Evolutionary conservation across 2,329 filamentous ascomycete genomes (phyloP).

Genomic region (Paecilomyces dactylethromorphus): DNA sequence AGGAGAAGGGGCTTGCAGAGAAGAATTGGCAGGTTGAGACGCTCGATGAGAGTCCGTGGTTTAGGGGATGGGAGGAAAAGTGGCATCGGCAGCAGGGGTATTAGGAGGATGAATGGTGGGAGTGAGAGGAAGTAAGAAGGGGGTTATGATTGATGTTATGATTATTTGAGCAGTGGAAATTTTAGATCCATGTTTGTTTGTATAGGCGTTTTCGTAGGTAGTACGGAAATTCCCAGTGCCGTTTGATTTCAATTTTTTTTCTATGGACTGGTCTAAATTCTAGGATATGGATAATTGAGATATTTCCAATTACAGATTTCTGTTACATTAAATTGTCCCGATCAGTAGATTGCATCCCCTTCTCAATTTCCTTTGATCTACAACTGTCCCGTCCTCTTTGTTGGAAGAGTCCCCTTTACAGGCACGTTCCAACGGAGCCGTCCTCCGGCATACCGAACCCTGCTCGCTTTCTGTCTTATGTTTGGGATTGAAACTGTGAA

Average conservation of each 20-base stretch:
- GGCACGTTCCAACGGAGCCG: background rate
- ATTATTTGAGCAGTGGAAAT: background rate
- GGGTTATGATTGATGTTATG: background rate
- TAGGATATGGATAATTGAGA: no score
- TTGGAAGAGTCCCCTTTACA: no score
- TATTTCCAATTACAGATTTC: no score
- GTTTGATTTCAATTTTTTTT: background rate
- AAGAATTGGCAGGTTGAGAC: slow-evolving; percentile 62
- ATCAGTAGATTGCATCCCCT: no score
- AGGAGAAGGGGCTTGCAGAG: slow-evolving; percentile 53
- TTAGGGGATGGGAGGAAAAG: slow-evolving; percentile 67
- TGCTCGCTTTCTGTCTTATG: background rate
- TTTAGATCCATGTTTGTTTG: background rate
- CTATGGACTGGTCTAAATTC: no score
- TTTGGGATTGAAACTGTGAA: no score
- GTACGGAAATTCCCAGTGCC: background rate
- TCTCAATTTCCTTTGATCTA: no score
- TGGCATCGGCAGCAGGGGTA: slow-evolving; percentile 63
- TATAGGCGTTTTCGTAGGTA: background rate
- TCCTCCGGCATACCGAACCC: background rate
- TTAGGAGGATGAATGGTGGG: slow-evolving; percentile 16
- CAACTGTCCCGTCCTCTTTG: no score
- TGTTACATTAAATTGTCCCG: no score
- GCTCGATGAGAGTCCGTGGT: slow-evolving; percentile 69
- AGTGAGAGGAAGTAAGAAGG: background rate